phyloP scores from a whole-genome alignment of 257 asterid species.

The Solanum tarapatanum region DNA sequence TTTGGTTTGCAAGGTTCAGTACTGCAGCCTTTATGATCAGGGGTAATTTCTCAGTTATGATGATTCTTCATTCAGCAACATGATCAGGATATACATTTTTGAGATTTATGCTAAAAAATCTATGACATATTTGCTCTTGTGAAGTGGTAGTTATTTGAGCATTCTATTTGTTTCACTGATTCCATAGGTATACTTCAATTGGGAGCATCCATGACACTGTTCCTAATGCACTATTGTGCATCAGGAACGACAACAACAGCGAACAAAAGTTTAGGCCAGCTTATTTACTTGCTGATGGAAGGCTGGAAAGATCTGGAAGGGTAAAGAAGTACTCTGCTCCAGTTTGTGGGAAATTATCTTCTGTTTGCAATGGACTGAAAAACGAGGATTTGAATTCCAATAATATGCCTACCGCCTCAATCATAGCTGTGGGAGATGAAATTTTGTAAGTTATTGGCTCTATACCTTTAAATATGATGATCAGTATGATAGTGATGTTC shows the following conservation, averaged over 20 bases:
- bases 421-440: conserved; percentile 83
- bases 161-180: conserved; percentile 1
- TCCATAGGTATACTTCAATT: conserved; percentile 79
- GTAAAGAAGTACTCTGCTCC: conserved; percentile 39
- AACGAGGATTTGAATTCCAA: conserved; percentile 21
- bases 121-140: not conserved
- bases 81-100: not conserved
- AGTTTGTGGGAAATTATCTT: conserved; percentile 17
- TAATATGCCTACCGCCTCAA: conserved; percentile 48
- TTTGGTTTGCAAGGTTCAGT: conserved; percentile 76
- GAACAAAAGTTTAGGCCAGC: conserved; percentile 69
- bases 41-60: conserved; percentile 36
- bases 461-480: not conserved
- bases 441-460: conserved; percentile 56
- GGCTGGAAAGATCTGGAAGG: conserved; percentile 93
- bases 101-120: not conserved
- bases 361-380: conserved; percentile 43
- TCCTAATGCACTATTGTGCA: conserved; percentile 64
- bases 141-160: not conserved
- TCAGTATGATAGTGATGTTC: not conserved
- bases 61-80: not conserved
- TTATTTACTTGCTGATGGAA: conserved; percentile 75
- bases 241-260: conserved; percentile 19
- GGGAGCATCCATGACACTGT: conserved; percentile 94
- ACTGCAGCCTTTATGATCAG: conserved; percentile 92